phyloP scores from a whole-genome alignment of 2,329 filamentous ascomycete species.

The Trichoderma polysporum region DNA sequence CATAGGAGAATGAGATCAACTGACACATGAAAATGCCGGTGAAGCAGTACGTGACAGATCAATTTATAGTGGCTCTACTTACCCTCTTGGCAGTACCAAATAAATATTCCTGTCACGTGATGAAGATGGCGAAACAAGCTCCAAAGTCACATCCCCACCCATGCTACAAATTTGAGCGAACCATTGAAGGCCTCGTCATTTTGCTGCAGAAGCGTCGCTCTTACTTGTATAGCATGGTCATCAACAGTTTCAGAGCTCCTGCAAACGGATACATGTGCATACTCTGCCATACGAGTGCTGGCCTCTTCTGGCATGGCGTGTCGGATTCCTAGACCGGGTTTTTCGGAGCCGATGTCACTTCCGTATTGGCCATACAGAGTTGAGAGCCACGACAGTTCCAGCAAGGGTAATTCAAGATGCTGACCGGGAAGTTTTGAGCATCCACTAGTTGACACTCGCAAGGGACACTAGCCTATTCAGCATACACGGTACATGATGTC shows the following conservation, averaged over 20 bases:
- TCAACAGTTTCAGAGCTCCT: not conserved
- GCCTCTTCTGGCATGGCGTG: not conserved
- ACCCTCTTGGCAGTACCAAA: not conserved
- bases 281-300: not conserved
- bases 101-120: not conserved
- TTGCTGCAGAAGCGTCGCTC: not conserved
- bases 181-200: not conserved
- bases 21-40: not conserved
- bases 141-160: not conserved
- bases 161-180: not conserved
- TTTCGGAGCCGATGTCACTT: not conserved
- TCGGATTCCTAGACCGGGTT: not conserved
- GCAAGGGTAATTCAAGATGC: constrained; percentile 8
- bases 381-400: not conserved
- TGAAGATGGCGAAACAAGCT: not conserved
- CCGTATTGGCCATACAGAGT: not conserved
- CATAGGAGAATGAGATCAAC: not conserved
- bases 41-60: not conserved
- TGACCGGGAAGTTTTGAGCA: constrained; percentile 9
- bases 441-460: not conserved
- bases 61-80: not conserved
- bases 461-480: constrained; percentile 4
- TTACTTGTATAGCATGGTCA: not conserved
- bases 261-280: not conserved
- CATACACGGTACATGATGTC: constrained; percentile 3